Base-by-base conservation (phyloP, 495 filamentous ascomycete species). In the Lichenothelia convexa region DNA sequence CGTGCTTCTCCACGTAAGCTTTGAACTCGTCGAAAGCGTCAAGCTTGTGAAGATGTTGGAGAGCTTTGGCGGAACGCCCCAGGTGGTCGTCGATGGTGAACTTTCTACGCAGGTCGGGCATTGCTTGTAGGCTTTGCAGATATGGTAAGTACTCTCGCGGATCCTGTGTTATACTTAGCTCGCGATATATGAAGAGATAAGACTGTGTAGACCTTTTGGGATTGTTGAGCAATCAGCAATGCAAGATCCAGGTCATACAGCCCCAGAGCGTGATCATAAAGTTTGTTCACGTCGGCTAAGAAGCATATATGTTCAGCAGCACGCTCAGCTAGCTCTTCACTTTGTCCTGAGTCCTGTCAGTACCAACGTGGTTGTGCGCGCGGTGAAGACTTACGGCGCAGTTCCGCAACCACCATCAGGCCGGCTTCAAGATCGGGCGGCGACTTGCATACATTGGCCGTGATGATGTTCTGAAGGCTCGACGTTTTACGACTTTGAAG, bases 271-370 rank as follows among this genome's bases (percentile, higher is more conserved):
- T 81, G 76, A 40, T 93, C 80, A 48, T 89, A 97, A n/a, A 97
- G 69, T 35, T 70, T 72, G 50, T 93, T 89, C 15, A 89, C 75
- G 57, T 97, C 89, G 0, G 83, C 80, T 29, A 97, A 64, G 60
- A 94, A 97, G 63, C 84, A 94, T 44, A 95, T 93, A 45, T 97
- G 89, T 49, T 91, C 84, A 24, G 93, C 76, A 1, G 86, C 84
- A 51, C 73, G 71, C 43, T 94, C 81, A 3, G 78, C 76, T 42
- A 84, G 62, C 12, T 74, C 61, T 21, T 75, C 58, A 21, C 74
- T 66, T 45, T 75, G 60, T 34, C 66, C 70, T 65, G 21, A 17
- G 31, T 22, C 26, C n/a, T n/a, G 19, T 57, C 8, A 58, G 53
- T 27, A 27, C 24, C 7, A 13, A 13, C 13, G 7, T 15, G 11